A percentile compares a stretch with the other conserved stretches of the same genome.
These are phyloP conservation scores for Penicillium sp. DNA, from an alignment of 2,329 filamentous ascomycete genomes.

Conservation along the genomic window DNA sequence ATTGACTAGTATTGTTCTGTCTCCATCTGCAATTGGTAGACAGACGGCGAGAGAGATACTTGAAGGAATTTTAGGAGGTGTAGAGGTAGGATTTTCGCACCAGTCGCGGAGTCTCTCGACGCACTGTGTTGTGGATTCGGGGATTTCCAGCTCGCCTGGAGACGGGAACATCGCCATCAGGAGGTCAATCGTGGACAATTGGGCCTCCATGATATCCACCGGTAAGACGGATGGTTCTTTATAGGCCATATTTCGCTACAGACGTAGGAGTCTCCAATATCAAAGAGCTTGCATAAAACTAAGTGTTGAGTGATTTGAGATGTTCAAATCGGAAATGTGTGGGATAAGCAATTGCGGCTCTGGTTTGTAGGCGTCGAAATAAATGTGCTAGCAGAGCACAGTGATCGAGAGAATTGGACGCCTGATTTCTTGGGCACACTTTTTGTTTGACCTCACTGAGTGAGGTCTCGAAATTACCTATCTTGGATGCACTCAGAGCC, in stretches of 20 bases:
- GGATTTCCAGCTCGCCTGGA: conserved; percentile 40
- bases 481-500: not conserved
- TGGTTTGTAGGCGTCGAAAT: not conserved
- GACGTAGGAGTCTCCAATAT: not conserved
- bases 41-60: conserved; percentile 24
- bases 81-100: conserved; percentile 20
- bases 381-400: not conserved
- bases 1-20: conserved; percentile 29
- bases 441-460: not conserved
- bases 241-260: conserved; percentile 13
- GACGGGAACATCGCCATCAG: conserved; percentile 52
- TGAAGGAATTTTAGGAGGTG: conserved; percentile 17
- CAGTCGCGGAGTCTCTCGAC: conserved; percentile 28
- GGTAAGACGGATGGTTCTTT: conserved; percentile 30
- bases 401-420: not conserved
- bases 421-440: not conserved
- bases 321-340: not conserved
- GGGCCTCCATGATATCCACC: conserved; percentile 47
- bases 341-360: not conserved
- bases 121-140: conserved; percentile 33
- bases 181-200: conserved; percentile 52
- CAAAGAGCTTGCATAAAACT: not conserved
- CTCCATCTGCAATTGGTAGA: conserved; percentile 24
- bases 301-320: not conserved
- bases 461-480: not conserved